Evolutionary conservation across 371 early-diverging fungal genomes (phyloP), one percentile per base, ranked within the genome.

Genomic region (Mortierella sp.): DNA sequence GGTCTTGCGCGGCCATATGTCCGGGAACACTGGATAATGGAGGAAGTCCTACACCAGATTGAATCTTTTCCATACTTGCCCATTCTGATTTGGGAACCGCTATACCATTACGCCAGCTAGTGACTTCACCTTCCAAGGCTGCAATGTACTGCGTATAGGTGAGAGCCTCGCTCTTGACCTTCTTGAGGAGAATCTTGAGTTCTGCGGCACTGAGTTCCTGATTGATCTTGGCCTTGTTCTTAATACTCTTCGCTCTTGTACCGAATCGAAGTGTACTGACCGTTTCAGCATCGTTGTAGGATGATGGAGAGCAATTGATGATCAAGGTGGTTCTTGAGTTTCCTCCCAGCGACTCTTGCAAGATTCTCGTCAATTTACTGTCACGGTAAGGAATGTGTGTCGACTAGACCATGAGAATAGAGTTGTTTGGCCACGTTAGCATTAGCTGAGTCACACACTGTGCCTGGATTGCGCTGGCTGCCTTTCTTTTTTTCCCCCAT

Each of bases 341-440:
- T 79, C 99, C 99, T 80, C 99, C 99, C 34, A 99, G 85, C 0
- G 98, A 96, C 82, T 99, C 99, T 90, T 98, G 98, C 56, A 99
- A 82, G 60, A 99, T 96, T 82, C 99, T 90, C 8, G 99, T 99
- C 56, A 99, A 85, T 82, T 99, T 99, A 48, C 95, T 95, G 85
- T 99, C 99, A 79, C 99, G 92, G 85, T 98, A 99, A 27, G 99
- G 99, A 73, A 99, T 88, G 79, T 98, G 98, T 34, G 91, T 88
- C 7, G 95, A 93, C 88, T 95, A 82, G 27, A 68, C n/a, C n/a
- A n/a, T n/a, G n/a, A n/a, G n/a, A n/a, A n/a, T n/a, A n/a, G n/a
- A n/a, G n/a, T n/a, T n/a, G n/a, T n/a, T n/a, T n/a, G n/a, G n/a
- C n/a, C n/a, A n/a, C n/a, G n/a, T n/a, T n/a, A n/a, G n/a, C n/a